Percentiles rank a stretch among this genome's conserved stretches.
Evolutionary conservation across 345 rosid genomes (phyloP).

Genomic region (Xanthoceras sorbifolium): DNA sequence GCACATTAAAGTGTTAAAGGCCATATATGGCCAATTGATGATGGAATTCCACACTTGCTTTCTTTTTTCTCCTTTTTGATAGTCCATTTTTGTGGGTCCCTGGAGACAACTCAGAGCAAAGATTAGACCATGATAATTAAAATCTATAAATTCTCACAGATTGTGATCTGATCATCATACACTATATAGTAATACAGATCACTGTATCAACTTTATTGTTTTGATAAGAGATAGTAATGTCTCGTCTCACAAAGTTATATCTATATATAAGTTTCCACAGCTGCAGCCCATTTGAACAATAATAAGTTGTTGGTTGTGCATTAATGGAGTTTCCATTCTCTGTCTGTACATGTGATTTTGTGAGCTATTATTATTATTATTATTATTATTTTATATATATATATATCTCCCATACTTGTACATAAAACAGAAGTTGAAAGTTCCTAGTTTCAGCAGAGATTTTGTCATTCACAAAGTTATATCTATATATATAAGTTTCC

Average conservation of each 20-base stretch:
- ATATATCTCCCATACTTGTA: background rate
- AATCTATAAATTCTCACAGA: background rate
- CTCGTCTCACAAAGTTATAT: background rate
- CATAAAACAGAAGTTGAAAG: background rate
- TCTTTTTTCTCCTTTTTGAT: constrained; percentile 6
- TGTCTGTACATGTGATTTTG: too few relatives aligned
- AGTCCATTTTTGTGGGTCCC: constrained; percentile 20
- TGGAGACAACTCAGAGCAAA: background rate
- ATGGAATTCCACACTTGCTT: constrained; percentile 24
- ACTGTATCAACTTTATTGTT: too few relatives aligned
- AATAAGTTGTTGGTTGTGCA: background rate
- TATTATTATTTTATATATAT: too few relatives aligned
- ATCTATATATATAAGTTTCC: too few relatives aligned
- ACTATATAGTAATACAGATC: background rate
- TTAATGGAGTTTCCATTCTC: too few relatives aligned
- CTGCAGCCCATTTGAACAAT: background rate
- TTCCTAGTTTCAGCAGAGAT: background rate
- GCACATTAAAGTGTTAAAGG: constrained; percentile 30
- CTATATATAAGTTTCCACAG: too few relatives aligned
- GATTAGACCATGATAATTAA: background rate
- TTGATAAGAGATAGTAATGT: background rate
- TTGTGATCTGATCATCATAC: background rate
- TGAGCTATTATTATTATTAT: too few relatives aligned
- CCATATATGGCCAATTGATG: constrained; percentile 20
- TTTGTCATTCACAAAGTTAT: background rate